phyloP scores from a whole-genome alignment of 345 rosid genomes.

The Nasturtium officinale region DNA sequence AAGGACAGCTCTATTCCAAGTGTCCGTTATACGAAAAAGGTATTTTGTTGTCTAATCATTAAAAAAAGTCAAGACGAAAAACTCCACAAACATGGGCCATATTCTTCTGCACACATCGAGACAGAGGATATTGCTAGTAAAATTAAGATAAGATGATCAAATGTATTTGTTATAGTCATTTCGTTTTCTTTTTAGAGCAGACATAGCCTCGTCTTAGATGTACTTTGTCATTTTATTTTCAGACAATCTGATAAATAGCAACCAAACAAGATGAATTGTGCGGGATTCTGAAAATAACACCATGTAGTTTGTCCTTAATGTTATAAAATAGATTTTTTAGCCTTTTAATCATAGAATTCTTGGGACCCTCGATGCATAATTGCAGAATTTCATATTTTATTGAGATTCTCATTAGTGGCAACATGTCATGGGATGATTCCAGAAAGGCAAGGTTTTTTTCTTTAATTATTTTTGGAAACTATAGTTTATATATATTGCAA shows the following conservation, averaged over 20 bases:
- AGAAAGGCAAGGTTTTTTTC: not conserved
- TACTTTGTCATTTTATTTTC: conserved; percentile 35
- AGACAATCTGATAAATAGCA: conserved; percentile 42
- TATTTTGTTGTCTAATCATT: conserved; percentile 11
- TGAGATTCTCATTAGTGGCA: conserved; percentile 30
- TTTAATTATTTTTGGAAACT: not conserved
- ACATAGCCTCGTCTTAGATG: conserved; percentile 38
- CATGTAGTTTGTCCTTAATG: conserved; percentile 27
- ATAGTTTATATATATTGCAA: not conserved
- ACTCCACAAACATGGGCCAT: conserved; percentile 27
- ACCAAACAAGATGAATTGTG: conserved; percentile 36
- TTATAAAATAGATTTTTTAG: conserved; percentile 8
- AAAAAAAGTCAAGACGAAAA: conserved; percentile 1
- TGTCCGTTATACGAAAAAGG: conserved; percentile 5
- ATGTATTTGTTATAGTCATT: conserved; percentile 27
- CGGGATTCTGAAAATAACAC: conserved; percentile 31
- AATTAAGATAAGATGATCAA: conserved; percentile 32
- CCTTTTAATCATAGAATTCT: conserved; percentile 36
- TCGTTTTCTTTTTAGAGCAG: conserved; percentile 36
- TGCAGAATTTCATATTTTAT: conserved; percentile 2
- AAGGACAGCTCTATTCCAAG: not conserved
- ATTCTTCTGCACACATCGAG: conserved; percentile 30
- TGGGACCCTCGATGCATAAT: conserved; percentile 37
- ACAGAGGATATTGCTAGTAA: conserved; percentile 23
- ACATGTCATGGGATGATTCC: conserved; percentile 30